Base-by-base conservation (phyloP, 768 basidiomycete species). In the Pulveroboletus sp. region DNA sequence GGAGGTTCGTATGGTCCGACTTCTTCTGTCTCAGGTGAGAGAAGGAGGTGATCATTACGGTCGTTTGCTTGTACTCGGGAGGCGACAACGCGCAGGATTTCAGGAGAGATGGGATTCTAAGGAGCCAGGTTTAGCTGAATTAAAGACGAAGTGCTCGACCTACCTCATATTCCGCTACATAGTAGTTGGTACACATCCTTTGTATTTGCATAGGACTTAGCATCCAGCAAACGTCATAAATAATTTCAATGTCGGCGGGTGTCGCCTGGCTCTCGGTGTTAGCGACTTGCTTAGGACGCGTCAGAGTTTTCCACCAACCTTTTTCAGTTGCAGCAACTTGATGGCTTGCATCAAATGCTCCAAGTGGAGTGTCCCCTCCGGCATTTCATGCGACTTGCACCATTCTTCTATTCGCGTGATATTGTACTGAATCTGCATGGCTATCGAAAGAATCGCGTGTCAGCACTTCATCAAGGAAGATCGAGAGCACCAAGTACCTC, bases 381-480 rank as follows among this genome's bases (percentile, higher is more conserved):
- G 96, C 93, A 99, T 97, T 64, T 96, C 93, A 63, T 98, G 96
- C 22, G 96, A 94, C 73, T 99, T 98, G 76, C 96, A 99, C 96
- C 96, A 98, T 71, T 97, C 94, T 62, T 94, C 92, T 62, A 94
- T 89, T 23, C 89, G 83, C 26, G 94, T 98, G 65, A 98, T 96
- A 65, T 98, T 98, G 69, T 99, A 99, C 67, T 99, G 96, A 50
- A 99, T 98, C 80, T 99, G 96, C 96, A 99, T 98, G 5, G 96
- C 96, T 97, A 55, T 32, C 38, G 47, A 46, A 50, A 17, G 31
- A 38, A 13, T n/a, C 11, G 44, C 6, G 29, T 22, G 31, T 56
- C 20, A 52, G 44, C 13, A 26, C 17, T 13, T 1, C 32, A 29
- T 19, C 29, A 9, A 41, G 23, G 24, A 23, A 35, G 39, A 23